Percentiles rank a stretch among this genome's conserved stretches.
These are phyloP conservation scores for Aegilops tauschii DNA, from an alignment of 176 grass and related monocot species.

Conservation along the genomic window DNA sequence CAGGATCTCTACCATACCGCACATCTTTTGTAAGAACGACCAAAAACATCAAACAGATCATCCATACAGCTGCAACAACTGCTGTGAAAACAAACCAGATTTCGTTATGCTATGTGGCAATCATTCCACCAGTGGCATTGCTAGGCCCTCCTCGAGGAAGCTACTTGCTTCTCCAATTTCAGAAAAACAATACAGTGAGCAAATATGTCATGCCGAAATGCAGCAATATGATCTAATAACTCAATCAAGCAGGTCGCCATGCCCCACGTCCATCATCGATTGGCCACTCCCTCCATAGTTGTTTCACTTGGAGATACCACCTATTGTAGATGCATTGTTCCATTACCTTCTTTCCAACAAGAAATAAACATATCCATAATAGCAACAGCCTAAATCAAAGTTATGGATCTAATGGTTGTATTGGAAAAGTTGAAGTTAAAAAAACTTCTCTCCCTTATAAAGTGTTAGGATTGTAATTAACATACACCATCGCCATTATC, in stretches of 20 bases:
- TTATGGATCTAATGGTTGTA: too few species aligned
- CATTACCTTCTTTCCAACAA: too few species aligned
- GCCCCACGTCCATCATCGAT: neutral
- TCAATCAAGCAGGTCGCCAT: neutral
- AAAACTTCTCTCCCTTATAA: neutral
- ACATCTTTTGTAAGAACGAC: too few species aligned
- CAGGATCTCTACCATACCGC: too few species aligned
- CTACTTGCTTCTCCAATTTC: neutral
- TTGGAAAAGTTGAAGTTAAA: too few species aligned
- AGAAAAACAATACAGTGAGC: neutral
- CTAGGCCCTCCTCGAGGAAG: neutral
- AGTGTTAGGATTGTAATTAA: conserved; percentile 76
- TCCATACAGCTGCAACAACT: too few species aligned
- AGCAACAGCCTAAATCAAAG: too few species aligned
- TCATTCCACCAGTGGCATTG: neutral
- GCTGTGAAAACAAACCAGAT: too few species aligned
- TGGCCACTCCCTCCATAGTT: neutral
- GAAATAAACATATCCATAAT: too few species aligned
- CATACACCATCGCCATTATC: conserved; percentile 84
- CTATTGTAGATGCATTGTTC: too few species aligned
- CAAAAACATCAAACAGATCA: too few species aligned
- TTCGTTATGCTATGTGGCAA: neutral
- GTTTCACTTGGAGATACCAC: too few species aligned
- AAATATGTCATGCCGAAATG: neutral
- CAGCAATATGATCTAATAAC: neutral